Evolutionary conservation across 306 rosid genomes (phyloP).

Genomic region (Gleditsia sinensis): DNA sequence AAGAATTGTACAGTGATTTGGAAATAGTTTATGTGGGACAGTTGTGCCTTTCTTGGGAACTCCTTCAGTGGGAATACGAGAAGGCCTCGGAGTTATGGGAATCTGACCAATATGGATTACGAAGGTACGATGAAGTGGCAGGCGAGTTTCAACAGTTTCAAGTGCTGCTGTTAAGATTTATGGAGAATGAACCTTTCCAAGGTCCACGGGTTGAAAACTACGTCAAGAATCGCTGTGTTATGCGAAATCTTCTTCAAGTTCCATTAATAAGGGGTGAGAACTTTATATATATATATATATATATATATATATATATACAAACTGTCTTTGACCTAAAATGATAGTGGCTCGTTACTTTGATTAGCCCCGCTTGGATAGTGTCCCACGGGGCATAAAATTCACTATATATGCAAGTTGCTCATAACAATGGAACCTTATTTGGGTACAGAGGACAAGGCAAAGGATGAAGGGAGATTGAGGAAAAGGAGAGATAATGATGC

Average conservation of each 20-base stretch:
- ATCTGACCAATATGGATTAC: slow-evolving; percentile 46
- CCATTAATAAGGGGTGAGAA: slow-evolving; percentile 71
- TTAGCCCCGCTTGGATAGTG: slow-evolving; percentile 5
- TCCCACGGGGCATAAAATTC: too few species aligned
- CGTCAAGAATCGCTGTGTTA: slow-evolving; percentile 59
- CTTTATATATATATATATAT: too few species aligned
- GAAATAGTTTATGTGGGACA: slow-evolving; percentile 92
- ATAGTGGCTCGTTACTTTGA: too few species aligned
- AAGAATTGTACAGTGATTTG: slow-evolving; percentile 62
- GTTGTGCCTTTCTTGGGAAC: slow-evolving; percentile 92
- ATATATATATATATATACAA: too few species aligned
- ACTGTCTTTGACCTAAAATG: too few species aligned
- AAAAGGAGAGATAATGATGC: slow-evolving; percentile 43
- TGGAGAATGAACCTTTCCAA: slow-evolving; percentile 76
- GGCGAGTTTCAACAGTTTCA: slow-evolving; percentile 85
- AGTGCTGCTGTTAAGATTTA: slow-evolving; percentile 73
- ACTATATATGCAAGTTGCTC: too few species aligned
- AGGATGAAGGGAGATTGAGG: slow-evolving; percentile 50
- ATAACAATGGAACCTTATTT: too few species aligned
- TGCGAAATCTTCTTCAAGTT: slow-evolving; percentile 75
- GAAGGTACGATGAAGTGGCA: slow-evolving; percentile 65
- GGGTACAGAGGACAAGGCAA: slow-evolving; percentile 62
- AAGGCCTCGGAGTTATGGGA: slow-evolving; percentile 67
- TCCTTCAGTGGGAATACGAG: slow-evolving; percentile 75
- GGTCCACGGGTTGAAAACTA: slow-evolving; percentile 79